Evolutionary conservation across 2,329 filamentous ascomycete genomes (phyloP).

Genomic region (Arthrinium puccinioides): DNA sequence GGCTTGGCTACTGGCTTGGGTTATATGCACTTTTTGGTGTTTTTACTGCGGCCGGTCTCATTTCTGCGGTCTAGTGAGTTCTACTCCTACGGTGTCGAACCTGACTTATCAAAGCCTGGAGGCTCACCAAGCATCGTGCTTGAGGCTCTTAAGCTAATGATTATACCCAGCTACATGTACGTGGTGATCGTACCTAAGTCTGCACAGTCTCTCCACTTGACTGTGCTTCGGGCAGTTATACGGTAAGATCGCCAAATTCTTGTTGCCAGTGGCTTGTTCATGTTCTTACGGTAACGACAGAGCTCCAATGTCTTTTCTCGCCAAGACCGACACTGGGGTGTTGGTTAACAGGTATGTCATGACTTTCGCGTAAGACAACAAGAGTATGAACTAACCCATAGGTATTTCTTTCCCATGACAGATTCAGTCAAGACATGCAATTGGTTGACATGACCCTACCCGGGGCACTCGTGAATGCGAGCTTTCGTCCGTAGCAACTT

Average conservation of each 20-base stretch:
- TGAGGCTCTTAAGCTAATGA: constrained; percentile 4
- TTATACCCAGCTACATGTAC: constrained; percentile 3
- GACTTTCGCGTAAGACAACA: constrained; percentile 1
- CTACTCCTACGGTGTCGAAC: constrained; percentile 5
- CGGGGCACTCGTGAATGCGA: neutral
- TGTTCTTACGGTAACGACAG: constrained; percentile 4
- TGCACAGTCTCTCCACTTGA: constrained; percentile 2
- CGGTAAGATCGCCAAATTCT: constrained; percentile 4
- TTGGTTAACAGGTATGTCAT: constrained; percentile 7
- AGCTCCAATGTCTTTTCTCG: constrained; percentile 12
- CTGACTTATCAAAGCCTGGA: constrained; percentile 5
- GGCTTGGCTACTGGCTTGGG: constrained; percentile 4
- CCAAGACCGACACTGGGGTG: constrained; percentile 9
- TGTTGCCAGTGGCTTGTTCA: constrained; percentile 4
- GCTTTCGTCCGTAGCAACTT: constrained; percentile 3
- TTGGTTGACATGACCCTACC: constrained; percentile 1
- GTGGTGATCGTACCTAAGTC: constrained; percentile 2
- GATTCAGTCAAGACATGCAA: constrained; percentile 2
- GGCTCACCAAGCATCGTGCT: constrained; percentile 3
- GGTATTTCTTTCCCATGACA: constrained; percentile 1
- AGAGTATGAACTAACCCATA: constrained; percentile 3
- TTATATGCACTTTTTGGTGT: constrained; percentile 5
- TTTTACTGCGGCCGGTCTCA: constrained; percentile 2
- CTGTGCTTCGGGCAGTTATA: constrained; percentile 4
- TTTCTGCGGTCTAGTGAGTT: constrained; percentile 4